These are phyloP conservation scores for Penicillium sclerotiorum DNA, from an alignment of 2,329 filamentous ascomycete species.

Conservation along the genomic window DNA sequence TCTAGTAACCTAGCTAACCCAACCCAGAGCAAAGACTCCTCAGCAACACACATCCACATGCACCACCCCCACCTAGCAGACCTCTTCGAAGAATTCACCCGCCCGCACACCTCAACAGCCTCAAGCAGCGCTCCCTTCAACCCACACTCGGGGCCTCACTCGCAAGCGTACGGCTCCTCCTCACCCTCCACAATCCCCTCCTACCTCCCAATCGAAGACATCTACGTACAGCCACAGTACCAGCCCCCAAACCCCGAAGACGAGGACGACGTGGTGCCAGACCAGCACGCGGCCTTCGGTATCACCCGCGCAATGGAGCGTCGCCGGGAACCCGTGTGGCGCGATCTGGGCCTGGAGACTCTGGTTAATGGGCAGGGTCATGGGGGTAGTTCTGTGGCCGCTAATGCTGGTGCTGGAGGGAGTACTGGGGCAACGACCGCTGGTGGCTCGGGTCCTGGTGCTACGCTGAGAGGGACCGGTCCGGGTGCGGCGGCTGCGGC, in stretches of 20 bases:
- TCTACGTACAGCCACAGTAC: conserved; percentile 62
- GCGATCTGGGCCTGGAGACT: conserved; percentile 59
- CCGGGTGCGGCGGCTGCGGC: conserved; percentile 20
- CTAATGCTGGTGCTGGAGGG: conserved; percentile 23
- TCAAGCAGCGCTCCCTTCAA: conserved; percentile 10
- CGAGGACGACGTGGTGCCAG: conserved; percentile 68
- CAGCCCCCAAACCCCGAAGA: conserved; percentile 68
- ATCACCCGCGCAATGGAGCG: conserved; percentile 64
- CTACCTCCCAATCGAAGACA: conserved; percentile 59
- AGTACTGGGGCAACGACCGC: background rate
- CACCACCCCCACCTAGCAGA: conserved; percentile 52
- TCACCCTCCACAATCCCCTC: conserved; percentile 40
- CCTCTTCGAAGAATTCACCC: conserved; percentile 54
- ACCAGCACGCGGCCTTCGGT: conserved; percentile 68
- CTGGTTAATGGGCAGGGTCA: conserved; percentile 45
- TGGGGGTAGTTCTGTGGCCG: conserved; percentile 21
- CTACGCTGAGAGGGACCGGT: conserved; percentile 22
- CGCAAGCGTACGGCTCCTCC: conserved; percentile 34
- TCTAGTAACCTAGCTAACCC: background rate
- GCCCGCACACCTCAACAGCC: conserved; percentile 42
- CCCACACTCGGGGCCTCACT: conserved; percentile 12
- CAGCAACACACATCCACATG: conserved; percentile 52
- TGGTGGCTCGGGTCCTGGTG: conserved; percentile 17
- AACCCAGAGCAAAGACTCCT: conserved; percentile 53
- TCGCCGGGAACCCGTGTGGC: conserved; percentile 58